Evolutionary conservation across 1,139 yeast species (phyloP), one percentile per base, ranked within the genome.

Genomic region (Protomyces lactucae-debilis): DNA sequence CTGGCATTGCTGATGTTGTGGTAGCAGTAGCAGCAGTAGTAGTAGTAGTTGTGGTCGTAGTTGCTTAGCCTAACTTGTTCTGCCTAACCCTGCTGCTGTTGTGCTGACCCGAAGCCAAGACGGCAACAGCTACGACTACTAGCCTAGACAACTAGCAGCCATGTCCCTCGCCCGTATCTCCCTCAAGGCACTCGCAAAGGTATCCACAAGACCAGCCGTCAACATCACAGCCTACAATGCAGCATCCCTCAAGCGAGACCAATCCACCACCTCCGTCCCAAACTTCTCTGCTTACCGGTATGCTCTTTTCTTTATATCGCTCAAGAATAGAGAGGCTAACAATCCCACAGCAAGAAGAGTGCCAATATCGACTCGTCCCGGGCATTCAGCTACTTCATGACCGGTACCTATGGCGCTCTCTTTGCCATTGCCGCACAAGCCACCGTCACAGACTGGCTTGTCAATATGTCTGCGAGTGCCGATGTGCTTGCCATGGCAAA

Each of bases 401-500:
- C 93, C 71, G 99, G 99, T 69, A 87, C 98, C 61, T 82, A 93
- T 79, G 99, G 99, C 76, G 81, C 93, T 73, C 81, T 93, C 72
- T 82, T 91, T 61, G 97, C 99, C 66, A 97, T 95, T 66, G 97
- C 96, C 73, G 99, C 98, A 75, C 91, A 95, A 79, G 90, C 97
- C 65, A 92, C 99, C 66, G 99, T 95, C 64, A 56, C 66, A 6
- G 85, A 96, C 69, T 95, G 95, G 81, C 83, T 95, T 73, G 82
- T 90, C 68, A 84, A 97, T 70, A 86, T 92, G 93, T 85, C 97
- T 71, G 99, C 99, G 57, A 92, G 99, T 68, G 97, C 98, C 70
- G 99, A 95, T 82, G 96, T 95, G 69, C 84, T 95, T 80, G 99
- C 99, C 68, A 86, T 95, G 96, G 99, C 99, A 73, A 95, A 95